Conservation (phyloP, 768 basidiomycete species). For the Clathrus columnatus region DNA sequence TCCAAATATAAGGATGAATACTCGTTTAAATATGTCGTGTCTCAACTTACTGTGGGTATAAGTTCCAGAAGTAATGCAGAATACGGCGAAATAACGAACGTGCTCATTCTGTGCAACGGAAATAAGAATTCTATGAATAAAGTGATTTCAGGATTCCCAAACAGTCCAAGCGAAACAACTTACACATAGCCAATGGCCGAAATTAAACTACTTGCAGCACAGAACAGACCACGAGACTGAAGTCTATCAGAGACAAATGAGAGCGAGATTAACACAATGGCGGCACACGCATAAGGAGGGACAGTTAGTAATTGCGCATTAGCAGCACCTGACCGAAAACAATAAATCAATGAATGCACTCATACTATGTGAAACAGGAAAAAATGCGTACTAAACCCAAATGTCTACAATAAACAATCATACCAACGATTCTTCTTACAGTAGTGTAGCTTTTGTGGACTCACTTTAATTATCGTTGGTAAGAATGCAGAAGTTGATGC, state of each 20-base stretch:
- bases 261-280: constrained; percentile 49
- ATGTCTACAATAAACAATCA: constrained; percentile 28
- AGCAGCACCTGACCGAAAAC: constrained; percentile 46
- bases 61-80: constrained; percentile 69
- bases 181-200: constrained; percentile 59
- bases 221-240: constrained; percentile 43
- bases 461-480: constrained; percentile 59
- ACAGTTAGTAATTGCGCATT: constrained; percentile 68
- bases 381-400: constrained; percentile 53
- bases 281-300: constrained; percentile 69
- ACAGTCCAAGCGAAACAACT: constrained; percentile 14
- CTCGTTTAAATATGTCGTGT: neutral
- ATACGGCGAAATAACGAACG: constrained; percentile 69
- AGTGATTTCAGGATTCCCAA: neutral
- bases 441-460: constrained; percentile 8
- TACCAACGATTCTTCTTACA: neutral
- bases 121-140: constrained; percentile 41
- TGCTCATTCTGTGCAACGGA: constrained; percentile 44
- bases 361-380: neutral
- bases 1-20: neutral
- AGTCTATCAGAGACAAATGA: constrained; percentile 59
- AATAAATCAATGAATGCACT: neutral
- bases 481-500: constrained; percentile 79
- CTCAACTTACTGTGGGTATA: constrained; percentile 38
- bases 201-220: constrained; percentile 31